phyloP scores from a whole-genome alignment of 2,329 filamentous ascomycete species.

The Fusarium pininemorale region DNA sequence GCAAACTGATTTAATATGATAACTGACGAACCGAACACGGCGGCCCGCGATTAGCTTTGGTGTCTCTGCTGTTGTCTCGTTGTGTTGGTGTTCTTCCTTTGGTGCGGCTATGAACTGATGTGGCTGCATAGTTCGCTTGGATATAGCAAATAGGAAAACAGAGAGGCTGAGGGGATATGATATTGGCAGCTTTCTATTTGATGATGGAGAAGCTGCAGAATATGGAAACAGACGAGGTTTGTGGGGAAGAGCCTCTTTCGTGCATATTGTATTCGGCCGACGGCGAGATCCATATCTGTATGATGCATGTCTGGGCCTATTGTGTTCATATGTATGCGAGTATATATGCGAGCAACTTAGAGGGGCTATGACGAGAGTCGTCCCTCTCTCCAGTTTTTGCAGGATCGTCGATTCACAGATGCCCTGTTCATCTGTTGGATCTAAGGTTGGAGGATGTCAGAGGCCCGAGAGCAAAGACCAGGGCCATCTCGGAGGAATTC shows the following conservation, averaged over 20 bases:
- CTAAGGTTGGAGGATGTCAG: background rate
- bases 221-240: background rate
- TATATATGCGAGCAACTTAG: background rate
- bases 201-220: background rate
- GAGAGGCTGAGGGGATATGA: background rate
- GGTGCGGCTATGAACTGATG: background rate
- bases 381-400: background rate
- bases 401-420: constrained; percentile 5
- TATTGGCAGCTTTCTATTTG: background rate
- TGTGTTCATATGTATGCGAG: background rate
- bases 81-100: background rate
- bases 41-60: background rate
- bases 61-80: background rate
- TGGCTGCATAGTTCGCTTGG: constrained; percentile 3
- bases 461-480: background rate
- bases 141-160: background rate
- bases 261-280: constrained; percentile 5
- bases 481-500: background rate
- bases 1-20: background rate
- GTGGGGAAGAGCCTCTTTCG: constrained; percentile 5
- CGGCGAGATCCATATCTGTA: constrained; percentile 2
- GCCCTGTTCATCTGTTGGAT: background rate
- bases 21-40: background rate
- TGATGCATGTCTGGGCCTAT: background rate
- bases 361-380: background rate